Evolutionary conservation across 108 stramenopile genomes (phyloP), one percentile per base, ranked within the genome.

Genomic region (Skeletonema marinoi): DNA sequence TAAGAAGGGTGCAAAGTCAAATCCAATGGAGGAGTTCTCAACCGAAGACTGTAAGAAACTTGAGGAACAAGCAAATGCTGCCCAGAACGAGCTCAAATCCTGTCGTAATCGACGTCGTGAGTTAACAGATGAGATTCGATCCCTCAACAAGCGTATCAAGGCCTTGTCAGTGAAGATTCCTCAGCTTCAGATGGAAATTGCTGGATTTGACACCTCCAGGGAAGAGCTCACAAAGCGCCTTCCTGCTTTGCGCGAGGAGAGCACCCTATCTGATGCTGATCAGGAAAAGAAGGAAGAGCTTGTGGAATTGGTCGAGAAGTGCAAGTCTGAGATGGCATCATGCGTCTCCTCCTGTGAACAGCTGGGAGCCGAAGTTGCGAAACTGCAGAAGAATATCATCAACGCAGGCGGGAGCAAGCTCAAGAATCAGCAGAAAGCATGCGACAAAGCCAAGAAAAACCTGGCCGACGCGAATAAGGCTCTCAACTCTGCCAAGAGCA

Each of bases 371-470:
- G 90, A 91, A 48, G 95, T 98, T 6, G 83, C 91, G 21, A 87
- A 89, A 13, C 75, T 98, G 16, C 98, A 98, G 73, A 87, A 93
- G 32, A 75, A 77, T 16, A 97, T 98, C 72, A 64, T 97, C 33
- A 93, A 97, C 60, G 94, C 95, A 54, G 99, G 98, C 32, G 97
- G 98, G 21, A 73, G 85, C 46, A 81, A 83, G 56, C 84, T 98
- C 44, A 98, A 97, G 80, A 90, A 90, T 33, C 95, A 96, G 63
- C 88, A 92, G 70, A 84, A 83, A 36, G 77, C 81, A n/a, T 90
- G 90, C 65, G 93, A 93, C 31, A 86, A 90, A 63, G 84, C 86
- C 54, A 60, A 91, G 33, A 78, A 74, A 10, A 67, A 82, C 8
- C 59, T 92, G 62, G 89, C 90, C 51, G 83, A 90, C 21, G 79